Evolutionary conservation across 495 filamentous ascomycete species (phyloP), one percentile per base, ranked within the genome.

Genomic region (Ascobolus immersus): DNA sequence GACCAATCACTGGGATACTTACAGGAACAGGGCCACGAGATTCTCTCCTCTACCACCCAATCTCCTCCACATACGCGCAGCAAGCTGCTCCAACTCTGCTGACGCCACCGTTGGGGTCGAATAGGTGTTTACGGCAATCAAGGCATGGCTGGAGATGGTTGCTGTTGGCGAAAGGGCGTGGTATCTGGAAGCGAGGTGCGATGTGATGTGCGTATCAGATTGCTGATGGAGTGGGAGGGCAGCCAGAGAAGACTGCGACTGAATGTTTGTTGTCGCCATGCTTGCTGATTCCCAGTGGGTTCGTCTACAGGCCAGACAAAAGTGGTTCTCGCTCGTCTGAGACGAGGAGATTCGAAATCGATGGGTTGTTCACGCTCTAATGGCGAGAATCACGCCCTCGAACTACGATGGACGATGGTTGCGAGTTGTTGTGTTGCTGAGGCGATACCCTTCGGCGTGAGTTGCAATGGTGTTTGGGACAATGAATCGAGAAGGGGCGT

Each of bases 171-270:
- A 53, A 24, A 73, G 70, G 13, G 84, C 69, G 59, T 96, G 86
- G 50, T 90, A 96, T 21, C 86, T 77, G 53, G 81, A 92, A 34
- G 86, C 86, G 17, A 96, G 64, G 55, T 96, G 86, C 20, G 82
- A 78, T 2, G 86, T 96, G 41, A 94, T 58, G 50, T 91, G 78
- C 26, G 84, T 93, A 55, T 94, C 86, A 35, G 82, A 92, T 56
- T 94, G 86, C 20, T 82, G 62, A 61, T 96, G 86, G 21, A 73
- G 62, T 21, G 86, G 86, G 34, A 96, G 57, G 18, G 79, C 70
- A 20, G 81, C 77, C 26, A 96, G 60, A 21, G 84, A 92, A 22
- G 79, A 64, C 51, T 92, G 80, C n/a, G 74, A 72, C 52, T 92
- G 77, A 40, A 77, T 67, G 45, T 67, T 34, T 40, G 38, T 46